These are phyloP conservation scores for Saccharomycopsis sp. DNA, from an alignment of 805 yeast species.

Conservation along the genomic window DNA sequence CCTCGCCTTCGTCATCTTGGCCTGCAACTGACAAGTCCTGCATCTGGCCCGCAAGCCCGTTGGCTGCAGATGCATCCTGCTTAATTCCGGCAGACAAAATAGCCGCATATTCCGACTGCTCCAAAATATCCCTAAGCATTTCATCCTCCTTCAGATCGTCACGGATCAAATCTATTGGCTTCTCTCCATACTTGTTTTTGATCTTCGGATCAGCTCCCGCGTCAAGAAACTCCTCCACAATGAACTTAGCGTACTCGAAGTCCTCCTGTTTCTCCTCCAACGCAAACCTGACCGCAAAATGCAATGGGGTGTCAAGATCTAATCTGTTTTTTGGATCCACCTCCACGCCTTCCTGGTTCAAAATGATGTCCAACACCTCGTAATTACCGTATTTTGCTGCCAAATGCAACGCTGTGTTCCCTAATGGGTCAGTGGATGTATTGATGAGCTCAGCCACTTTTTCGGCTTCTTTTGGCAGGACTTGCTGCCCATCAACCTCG, in stretches of 20 bases:
- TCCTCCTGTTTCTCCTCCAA: constrained; percentile 40
- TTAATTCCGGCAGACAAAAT: constrained; percentile 22
- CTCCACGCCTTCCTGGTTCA: constrained; percentile 88
- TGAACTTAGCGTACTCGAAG: constrained; percentile 75
- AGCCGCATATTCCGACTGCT: constrained; percentile 78
- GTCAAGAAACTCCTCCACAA: constrained; percentile 76
- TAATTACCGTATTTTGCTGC: constrained; percentile 78
- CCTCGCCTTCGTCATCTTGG: constrained; percentile 33
- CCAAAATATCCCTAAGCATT: constrained; percentile 54
- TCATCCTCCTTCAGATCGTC: constrained; percentile 40
- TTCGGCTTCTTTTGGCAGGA: constrained; percentile 5
- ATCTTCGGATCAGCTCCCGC: constrained; percentile 81
- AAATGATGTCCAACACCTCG: constrained; percentile 73
- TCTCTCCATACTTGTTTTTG: constrained; percentile 55
- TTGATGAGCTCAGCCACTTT: constrained; percentile 52
- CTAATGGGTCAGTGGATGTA: constrained; percentile 64
- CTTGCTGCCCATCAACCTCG: constrained; percentile 13
- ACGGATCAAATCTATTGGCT: constrained; percentile 65
- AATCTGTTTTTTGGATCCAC: constrained; percentile 69
- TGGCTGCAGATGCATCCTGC: constrained; percentile 1
- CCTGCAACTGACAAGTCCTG: constrained; percentile 20
- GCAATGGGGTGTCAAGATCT: constrained; percentile 86
- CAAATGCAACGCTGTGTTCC: constrained; percentile 75
- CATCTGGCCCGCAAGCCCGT: not conserved
- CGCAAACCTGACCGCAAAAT: constrained; percentile 73